Evolutionary conservation across 2,329 filamentous ascomycete genomes (phyloP), one percentile per base, ranked within the genome.

Genomic region (Aspergillus nomiae): DNA sequence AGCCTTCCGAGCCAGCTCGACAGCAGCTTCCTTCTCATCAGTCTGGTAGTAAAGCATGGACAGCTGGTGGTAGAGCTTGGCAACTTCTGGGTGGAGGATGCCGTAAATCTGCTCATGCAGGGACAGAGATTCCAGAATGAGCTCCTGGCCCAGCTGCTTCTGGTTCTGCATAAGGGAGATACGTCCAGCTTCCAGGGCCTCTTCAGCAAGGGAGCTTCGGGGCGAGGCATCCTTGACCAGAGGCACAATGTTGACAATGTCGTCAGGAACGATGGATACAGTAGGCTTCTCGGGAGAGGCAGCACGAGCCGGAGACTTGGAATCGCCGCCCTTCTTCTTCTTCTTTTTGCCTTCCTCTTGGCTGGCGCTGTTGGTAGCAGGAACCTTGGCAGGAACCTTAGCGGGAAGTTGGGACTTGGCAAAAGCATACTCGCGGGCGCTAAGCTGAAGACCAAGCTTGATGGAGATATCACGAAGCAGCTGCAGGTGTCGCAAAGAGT

Each of bases 71-170:
- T 99, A 99, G 32, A 96, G 91, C 67, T 94, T 89, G 54, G 94
- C 95, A 63, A 98, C 94, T 80, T 99, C 95, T 1, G 95, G 94
- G 76, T 99, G 95, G 30, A 99, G 85, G 62, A 98, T 96, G 64
- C 95, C 95, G 73, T 99, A 99, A 70, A 99, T 98, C 79, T 99
- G 95, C 83, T 99, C 95, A 74, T 99, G 94, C 50, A 99, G 84
- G 53, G 95, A 97, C 64, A 99, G 83, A 43, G 94, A 97, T 79
- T 99, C 95, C n/a, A 98, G 83, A 34, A 99, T 86, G 61, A 99
- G 86, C 78, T 99, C 95, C 79, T 97, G 94, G 46, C 95, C 95
- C 53, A 99, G 87, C 80, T 97, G 95, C 81, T 92, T 94, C 83
- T 99, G 93, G 76, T 92, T 90, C 76, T 98, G 94, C 71, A 95